Evolutionary conservation across 2,329 filamentous ascomycete species (phyloP).

Genomic region (Trematosphaeria pertusa): DNA sequence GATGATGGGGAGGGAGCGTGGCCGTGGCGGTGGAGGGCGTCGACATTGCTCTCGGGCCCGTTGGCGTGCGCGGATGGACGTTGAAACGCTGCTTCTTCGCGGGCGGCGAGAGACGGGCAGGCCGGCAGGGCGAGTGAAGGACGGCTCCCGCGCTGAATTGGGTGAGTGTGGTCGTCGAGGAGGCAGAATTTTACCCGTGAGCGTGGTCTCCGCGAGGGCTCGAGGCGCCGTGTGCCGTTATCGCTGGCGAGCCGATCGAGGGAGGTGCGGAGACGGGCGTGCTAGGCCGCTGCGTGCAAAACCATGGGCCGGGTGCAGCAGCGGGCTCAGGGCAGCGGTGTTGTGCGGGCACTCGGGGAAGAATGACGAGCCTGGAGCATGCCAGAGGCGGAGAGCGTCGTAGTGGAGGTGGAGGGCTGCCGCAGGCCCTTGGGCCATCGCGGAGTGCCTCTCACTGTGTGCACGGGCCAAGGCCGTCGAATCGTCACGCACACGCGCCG

Average conservation of each 20-base stretch:
- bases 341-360: constrained; percentile 25
- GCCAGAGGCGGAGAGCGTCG: constrained; percentile 21
- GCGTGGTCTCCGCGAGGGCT: constrained; percentile 21
- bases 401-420: constrained; percentile 18
- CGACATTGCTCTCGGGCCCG: constrained; percentile 45
- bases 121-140: constrained; percentile 21
- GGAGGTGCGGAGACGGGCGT: constrained; percentile 33
- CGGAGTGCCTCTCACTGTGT: constrained; percentile 4
- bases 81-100: constrained; percentile 36
- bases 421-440: constrained; percentile 4
- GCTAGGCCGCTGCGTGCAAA: constrained; percentile 28
- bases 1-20: constrained; percentile 49
- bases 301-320: constrained; percentile 21
- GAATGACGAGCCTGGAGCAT: constrained; percentile 26
- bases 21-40: constrained; percentile 54
- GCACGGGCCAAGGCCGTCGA: neutral
- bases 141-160: constrained; percentile 15
- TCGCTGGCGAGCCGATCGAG: constrained; percentile 33
- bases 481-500: constrained; percentile 3
- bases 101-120: constrained; percentile 22
- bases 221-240: constrained; percentile 29
- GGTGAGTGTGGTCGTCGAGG: constrained; percentile 13
- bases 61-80: constrained; percentile 32
- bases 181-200: constrained; percentile 20
- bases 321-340: constrained; percentile 7